Base-by-base conservation (phyloP, 2,329 filamentous ascomycete genomes). In the Alternaria metachromatica region DNA sequence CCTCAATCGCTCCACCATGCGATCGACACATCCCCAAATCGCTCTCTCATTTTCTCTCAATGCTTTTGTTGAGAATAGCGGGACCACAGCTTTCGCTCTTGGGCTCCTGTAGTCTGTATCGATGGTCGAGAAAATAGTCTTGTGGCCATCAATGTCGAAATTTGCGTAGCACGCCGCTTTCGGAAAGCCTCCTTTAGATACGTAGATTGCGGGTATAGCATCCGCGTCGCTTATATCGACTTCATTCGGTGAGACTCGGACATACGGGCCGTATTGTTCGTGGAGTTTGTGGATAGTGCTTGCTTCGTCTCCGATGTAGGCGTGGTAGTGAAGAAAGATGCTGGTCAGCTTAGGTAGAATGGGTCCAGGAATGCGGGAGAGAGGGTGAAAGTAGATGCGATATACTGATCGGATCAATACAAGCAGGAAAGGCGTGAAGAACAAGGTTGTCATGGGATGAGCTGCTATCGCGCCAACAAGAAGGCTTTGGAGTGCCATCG, bases 121-220 rank as follows among this genome's bases (percentile, higher is more conserved):
- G 18, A 80, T 76, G 0, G 80, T 82, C 4, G 82, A 85, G 75
- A 89, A 89, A 37, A 89, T 84, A 1, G 85, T 86, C 26, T 81
- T 74, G 67, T 85, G 84, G 1, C 84, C 85, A 66, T 87, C 86
- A 18, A 87, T 85, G 62, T 88, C 84, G 67, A 88, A 88, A 65
- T 88, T 88, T 1, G 75, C 73, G 70, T 88, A 88, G 61, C 80
- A 84, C 0, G 73, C 67, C 1, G 84, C 80, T 70, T 89, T 88
- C 0, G 76, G 72, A 57, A 88, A 88, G 1, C 87, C 86, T 4
- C 86, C 86, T 41, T 79, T 82, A 3, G 80, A 76, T 12, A 83
- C 72, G 71, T 89, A 88, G 30, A 88, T 86, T 2, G 83, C 76
- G 0, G 80, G 75, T 23, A 87, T 69, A 1, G 83, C 85, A 51